Evolutionary conservation across 805 yeast species (phyloP).

Genomic region (Suhomyces faveliae): DNA sequence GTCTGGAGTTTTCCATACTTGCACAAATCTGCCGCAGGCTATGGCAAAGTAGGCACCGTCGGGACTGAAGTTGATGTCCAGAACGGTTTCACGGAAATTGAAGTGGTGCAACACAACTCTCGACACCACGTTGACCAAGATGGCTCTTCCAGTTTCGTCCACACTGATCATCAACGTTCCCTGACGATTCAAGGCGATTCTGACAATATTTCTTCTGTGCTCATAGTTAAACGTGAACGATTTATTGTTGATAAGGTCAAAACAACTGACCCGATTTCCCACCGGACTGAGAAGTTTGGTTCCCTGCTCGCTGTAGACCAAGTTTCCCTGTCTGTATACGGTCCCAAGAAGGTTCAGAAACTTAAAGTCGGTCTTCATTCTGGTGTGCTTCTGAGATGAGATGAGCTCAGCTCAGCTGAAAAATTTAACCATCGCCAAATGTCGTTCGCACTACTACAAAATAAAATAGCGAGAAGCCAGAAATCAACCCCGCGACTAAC

Average conservation of each 20-base stretch:
- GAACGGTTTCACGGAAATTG: constrained; percentile 80
- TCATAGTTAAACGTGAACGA: constrained; percentile 91
- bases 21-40: constrained; percentile 77
- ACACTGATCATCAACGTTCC: constrained; percentile 77
- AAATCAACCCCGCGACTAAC: not conserved
- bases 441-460: not conserved
- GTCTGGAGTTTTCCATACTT: constrained; percentile 91
- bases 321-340: constrained; percentile 90
- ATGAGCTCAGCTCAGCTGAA: constrained; percentile 8
- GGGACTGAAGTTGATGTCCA: constrained; percentile 78
- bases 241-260: constrained; percentile 78
- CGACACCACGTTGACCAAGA: constrained; percentile 78
- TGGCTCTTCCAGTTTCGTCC: constrained; percentile 91
- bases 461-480: not conserved
- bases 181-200: constrained; percentile 81
- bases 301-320: constrained; percentile 85
- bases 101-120: constrained; percentile 89
- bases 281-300: constrained; percentile 83
- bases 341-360: constrained; percentile 91
- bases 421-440: constrained; percentile 5
- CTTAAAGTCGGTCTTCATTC: constrained; percentile 84
- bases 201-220: constrained; percentile 78
- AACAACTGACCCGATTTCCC: constrained; percentile 87
- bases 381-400: not conserved
- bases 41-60: constrained; percentile 86